These are phyloP conservation scores for Plasmodium reichenowi DNA, from an alignment of 169 alveolate genomes.

Conservation along the genomic window DNA sequence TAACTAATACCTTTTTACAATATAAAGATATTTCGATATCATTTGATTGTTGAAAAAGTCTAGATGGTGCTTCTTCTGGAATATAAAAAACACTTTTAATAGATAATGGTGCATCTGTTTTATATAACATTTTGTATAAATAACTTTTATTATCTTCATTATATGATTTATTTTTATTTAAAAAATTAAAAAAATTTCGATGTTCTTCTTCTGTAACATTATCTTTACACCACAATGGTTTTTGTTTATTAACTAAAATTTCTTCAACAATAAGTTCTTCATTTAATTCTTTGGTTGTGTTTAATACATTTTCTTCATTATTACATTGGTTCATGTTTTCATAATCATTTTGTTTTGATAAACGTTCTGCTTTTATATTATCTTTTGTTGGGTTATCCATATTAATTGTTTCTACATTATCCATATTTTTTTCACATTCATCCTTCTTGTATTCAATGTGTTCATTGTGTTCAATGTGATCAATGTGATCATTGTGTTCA, in stretches of 20 bases:
- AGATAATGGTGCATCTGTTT: conserved; percentile 95
- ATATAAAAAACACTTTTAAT: conserved; percentile 92
- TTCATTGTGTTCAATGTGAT: no score
- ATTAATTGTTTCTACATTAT: not conserved
- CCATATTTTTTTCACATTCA: not conserved
- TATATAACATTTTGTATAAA: conserved; percentile 89
- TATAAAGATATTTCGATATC: conserved; percentile 92
- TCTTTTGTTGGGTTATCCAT: not conserved
- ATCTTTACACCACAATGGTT: conserved; percentile 91
- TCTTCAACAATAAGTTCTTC: conserved; percentile 85
- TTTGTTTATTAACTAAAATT: conserved; percentile 85
- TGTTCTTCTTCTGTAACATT: conserved; percentile 95
- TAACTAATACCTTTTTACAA: conserved; percentile 93
- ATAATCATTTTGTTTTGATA: not conserved
- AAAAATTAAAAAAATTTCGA: conserved; percentile 89
- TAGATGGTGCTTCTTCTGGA: conserved; percentile 93
- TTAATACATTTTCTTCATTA: conserved; percentile 75
- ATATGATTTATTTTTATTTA: conserved; percentile 75
- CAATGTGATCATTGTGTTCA: no score
- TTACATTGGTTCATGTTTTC: not conserved
- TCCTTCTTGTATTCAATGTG: no score
- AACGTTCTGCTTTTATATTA: not conserved
- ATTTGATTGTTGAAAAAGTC: conserved; percentile 87
- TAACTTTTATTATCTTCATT: conserved; percentile 80
- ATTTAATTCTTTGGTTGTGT: conserved; percentile 79